phyloP scores from a whole-genome alignment of 257 asterid species.

The Agastache rugosa region DNA sequence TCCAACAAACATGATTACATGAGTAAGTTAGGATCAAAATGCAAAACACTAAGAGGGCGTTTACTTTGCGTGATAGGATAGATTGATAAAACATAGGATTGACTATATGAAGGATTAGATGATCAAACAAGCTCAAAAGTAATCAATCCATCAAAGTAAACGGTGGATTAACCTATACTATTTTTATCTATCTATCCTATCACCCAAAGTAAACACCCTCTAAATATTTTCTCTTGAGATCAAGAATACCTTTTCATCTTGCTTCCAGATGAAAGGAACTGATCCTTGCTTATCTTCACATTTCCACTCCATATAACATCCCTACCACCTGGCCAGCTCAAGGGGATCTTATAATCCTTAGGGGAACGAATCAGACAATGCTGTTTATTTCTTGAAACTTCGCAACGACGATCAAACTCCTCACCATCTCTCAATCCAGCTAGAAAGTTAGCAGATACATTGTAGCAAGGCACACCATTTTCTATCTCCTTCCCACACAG shows the following conservation, averaged over 20 bases:
- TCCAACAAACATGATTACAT: conserved; percentile 31
- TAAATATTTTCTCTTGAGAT: background rate
- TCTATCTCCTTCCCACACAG: conserved; percentile 88
- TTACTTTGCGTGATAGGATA: too few relatives aligned
- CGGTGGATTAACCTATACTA: too few relatives aligned
- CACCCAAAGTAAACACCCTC: too few relatives aligned
- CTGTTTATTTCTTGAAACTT: conserved; percentile 53
- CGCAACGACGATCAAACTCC: conserved; percentile 93
- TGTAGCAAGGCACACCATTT: conserved; percentile 89
- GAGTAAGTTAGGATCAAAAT: background rate
- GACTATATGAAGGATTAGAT: too few relatives aligned
- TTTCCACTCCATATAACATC: conserved; percentile 94
- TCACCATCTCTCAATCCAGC: conserved; percentile 84
- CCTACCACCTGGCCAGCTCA: conserved; percentile 92
- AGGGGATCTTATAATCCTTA: conserved; percentile 87
- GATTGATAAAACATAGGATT: too few relatives aligned
- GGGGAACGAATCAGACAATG: conserved; percentile 87
- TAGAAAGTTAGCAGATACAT: conserved; percentile 72
- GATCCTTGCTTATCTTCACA: conserved; percentile 91
- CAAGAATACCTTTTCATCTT: conserved; percentile 84
- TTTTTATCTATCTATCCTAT: too few relatives aligned
- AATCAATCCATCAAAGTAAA: too few relatives aligned
- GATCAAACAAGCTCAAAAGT: too few relatives aligned
- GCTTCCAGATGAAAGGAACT: conserved; percentile 97
- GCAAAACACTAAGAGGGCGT: conserved; percentile 16